Conservation (phyloP, 768 basidiomycete species). For the Tricholoma saponaceum region DNA sequence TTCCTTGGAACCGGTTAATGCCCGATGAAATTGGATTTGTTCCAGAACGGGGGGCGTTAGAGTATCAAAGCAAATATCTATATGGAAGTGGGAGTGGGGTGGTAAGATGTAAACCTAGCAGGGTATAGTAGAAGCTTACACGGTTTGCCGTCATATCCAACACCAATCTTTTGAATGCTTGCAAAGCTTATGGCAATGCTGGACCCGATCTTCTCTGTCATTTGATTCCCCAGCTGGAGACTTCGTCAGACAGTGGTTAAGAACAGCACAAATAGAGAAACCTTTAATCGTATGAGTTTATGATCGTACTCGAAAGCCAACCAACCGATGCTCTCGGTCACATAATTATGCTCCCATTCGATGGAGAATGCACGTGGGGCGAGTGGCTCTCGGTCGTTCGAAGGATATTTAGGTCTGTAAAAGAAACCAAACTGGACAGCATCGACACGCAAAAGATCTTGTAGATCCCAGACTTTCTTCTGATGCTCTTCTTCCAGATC, state of each 20-base stretch:
- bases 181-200: constrained; percentile 53
- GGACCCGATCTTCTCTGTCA: constrained; percentile 45
- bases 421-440: constrained; percentile 66
- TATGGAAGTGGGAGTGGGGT: background rate
- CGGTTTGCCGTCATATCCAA: constrained; percentile 61
- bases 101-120: constrained; percentile 8
- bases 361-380: constrained; percentile 56
- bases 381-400: constrained; percentile 22
- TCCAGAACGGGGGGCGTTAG: constrained; percentile 64
- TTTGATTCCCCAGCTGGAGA: constrained; percentile 55
- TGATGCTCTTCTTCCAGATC: constrained; percentile 47
- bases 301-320: constrained; percentile 66
- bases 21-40: constrained; percentile 51
- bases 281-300: constrained; percentile 60
- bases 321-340: constrained; percentile 41
- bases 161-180: constrained; percentile 55
- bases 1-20: constrained; percentile 36
- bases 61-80: constrained; percentile 69
- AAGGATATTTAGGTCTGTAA: constrained; percentile 35
- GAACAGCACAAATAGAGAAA: constrained; percentile 22
- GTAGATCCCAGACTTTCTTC: constrained; percentile 38
- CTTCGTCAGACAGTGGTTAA: background rate
- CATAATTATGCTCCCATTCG: constrained; percentile 62
- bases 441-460: constrained; percentile 50
- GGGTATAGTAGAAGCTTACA: constrained; percentile 38